These are phyloP conservation scores for Fusarium decemcellulare DNA, from an alignment of 2,329 filamentous ascomycete species.

Conservation along the genomic window DNA sequence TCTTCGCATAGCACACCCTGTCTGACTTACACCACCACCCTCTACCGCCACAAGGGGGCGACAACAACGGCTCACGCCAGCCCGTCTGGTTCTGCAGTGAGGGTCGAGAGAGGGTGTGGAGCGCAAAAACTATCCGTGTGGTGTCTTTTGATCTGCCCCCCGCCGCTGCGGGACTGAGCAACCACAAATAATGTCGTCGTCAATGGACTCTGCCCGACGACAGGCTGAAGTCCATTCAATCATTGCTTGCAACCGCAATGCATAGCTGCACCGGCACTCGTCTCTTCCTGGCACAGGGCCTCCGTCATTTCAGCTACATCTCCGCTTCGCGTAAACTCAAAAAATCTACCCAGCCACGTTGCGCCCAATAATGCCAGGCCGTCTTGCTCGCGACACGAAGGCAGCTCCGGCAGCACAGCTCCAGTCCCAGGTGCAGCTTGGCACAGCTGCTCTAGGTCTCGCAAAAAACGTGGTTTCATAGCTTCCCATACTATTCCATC, in stretches of 20 bases:
- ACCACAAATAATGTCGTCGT: constrained; percentile 34
- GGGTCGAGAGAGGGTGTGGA: constrained; percentile 40
- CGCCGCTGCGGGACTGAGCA: constrained; percentile 11
- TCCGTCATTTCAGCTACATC: constrained; percentile 42
- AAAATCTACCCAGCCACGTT: constrained; percentile 38
- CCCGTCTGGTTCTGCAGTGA: constrained; percentile 36
- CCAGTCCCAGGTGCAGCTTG: background rate
- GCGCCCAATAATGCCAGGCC: constrained; percentile 28
- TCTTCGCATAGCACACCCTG: constrained; percentile 36
- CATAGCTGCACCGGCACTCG: constrained; percentile 14
- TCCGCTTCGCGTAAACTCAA: constrained; percentile 40
- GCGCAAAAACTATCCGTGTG: constrained; percentile 11
- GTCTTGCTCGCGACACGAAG: constrained; percentile 4
- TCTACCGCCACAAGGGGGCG: constrained; percentile 37
- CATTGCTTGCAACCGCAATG: constrained; percentile 21
- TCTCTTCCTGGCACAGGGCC: constrained; percentile 16
- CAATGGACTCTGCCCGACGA: constrained; percentile 23
- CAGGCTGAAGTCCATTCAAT: constrained; percentile 27
- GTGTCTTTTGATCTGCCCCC: constrained; percentile 10
- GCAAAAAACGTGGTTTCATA: constrained; percentile 9
- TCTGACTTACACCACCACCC: constrained; percentile 38
- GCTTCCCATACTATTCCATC: constrained; percentile 9
- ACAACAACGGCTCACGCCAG: constrained; percentile 37
- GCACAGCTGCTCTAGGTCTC: constrained; percentile 5
- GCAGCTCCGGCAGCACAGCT: background rate